A percentile compares a stretch with the other conserved stretches of the same genome.
These are phyloP conservation scores for Fusarium aywerte DNA, from an alignment of 2,329 filamentous ascomycete species.

Conservation along the genomic window DNA sequence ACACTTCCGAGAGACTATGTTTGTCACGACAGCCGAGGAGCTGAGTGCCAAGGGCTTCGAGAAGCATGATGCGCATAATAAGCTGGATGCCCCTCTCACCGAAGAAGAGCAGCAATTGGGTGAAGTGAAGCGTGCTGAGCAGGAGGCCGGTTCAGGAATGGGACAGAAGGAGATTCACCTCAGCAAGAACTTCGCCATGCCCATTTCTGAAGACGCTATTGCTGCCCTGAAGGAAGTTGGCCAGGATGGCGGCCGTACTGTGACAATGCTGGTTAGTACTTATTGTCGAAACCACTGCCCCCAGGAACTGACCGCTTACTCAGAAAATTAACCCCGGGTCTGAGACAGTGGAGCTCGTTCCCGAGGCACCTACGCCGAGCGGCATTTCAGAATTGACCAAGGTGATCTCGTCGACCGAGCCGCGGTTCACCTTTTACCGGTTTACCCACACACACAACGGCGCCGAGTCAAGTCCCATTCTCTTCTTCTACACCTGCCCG, in stretches of 20 bases:
- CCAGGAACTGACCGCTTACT: conserved; percentile 10
- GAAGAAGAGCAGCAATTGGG: conserved; percentile 79
- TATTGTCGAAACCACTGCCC: background rate
- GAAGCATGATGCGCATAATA: conserved; percentile 75
- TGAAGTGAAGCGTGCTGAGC: conserved; percentile 79
- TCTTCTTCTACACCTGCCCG: conserved; percentile 88
- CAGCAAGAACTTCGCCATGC: conserved; percentile 67
- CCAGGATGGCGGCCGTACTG: conserved; percentile 58
- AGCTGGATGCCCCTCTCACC: conserved; percentile 75
- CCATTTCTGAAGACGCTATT: conserved; percentile 70
- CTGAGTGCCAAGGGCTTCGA: conserved; percentile 75
- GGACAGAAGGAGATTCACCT: conserved; percentile 67
- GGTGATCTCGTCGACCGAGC: conserved; percentile 73
- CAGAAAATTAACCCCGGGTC: conserved; percentile 77
- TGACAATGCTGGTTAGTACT: conserved; percentile 73
- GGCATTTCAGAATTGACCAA: conserved; percentile 67
- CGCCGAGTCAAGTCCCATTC: conserved; percentile 65
- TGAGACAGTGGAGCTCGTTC: conserved; percentile 75
- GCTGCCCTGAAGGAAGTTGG: conserved; percentile 70
- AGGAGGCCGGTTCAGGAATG: conserved; percentile 77
- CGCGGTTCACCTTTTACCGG: conserved; percentile 82
- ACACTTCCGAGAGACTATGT: conserved; percentile 80
- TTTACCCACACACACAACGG: conserved; percentile 69
- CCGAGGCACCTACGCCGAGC: conserved; percentile 61
- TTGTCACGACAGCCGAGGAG: conserved; percentile 76